Conservation (phyloP, 768 basidiomycete genomes). For the Holtermanniella nyarrowii region DNA sequence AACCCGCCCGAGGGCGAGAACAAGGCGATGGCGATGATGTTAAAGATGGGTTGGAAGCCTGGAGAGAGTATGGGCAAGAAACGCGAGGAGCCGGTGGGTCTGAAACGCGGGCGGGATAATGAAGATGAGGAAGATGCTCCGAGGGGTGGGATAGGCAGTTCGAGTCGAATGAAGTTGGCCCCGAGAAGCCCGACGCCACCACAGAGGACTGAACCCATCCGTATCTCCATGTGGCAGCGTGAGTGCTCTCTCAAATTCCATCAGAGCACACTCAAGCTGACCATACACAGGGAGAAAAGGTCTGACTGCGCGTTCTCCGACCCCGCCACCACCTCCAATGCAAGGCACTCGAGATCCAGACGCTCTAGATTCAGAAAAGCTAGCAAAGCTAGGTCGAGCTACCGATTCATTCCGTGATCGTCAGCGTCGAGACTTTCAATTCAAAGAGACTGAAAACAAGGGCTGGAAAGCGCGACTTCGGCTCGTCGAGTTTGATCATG, state of each 20-base stretch:
- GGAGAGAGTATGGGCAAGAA: constrained; percentile 36
- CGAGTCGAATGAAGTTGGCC: neutral
- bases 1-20: constrained; percentile 7
- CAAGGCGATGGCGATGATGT: constrained; percentile 40
- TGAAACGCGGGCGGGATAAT: constrained; percentile 3
- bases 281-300: constrained; percentile 21
- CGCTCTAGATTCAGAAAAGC: constrained; percentile 21
- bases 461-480: constrained; percentile 29
- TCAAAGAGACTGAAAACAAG: constrained; percentile 27
- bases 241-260: neutral
- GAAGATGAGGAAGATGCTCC: constrained; percentile 7
- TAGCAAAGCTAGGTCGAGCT: constrained; percentile 18
- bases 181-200: neutral
- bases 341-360: constrained; percentile 21
- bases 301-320: constrained; percentile 26
- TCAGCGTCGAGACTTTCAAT: constrained; percentile 19
- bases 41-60: constrained; percentile 41
- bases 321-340: constrained; percentile 17
- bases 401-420: constrained; percentile 30
- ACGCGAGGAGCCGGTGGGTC: constrained; percentile 1
- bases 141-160: constrained; percentile 20
- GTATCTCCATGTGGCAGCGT: constrained; percentile 25
- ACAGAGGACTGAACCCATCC: constrained; percentile 19
- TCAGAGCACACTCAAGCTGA: neutral
- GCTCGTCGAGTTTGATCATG: constrained; percentile 25